phyloP scores from a whole-genome alignment of 2,329 filamentous ascomycete genomes.

The Hypoxylon sp. region DNA sequence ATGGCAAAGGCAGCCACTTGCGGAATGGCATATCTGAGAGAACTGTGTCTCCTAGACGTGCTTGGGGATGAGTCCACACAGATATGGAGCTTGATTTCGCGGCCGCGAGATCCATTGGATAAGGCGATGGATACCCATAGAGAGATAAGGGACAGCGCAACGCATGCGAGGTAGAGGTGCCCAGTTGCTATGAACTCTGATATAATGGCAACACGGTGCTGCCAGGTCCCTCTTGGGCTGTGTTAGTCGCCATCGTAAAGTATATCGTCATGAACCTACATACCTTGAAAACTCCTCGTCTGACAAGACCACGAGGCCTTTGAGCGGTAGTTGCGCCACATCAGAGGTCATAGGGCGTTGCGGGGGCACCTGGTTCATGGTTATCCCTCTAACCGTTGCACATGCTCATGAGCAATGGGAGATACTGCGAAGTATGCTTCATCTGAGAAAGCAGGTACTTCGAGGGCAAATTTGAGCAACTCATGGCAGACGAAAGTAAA shows the following conservation, averaged over 20 bases:
- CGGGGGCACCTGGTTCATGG: constrained; percentile 23
- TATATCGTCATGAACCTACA: background rate
- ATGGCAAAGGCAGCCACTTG: constrained; percentile 21
- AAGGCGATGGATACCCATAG: constrained; percentile 28
- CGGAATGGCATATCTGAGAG: constrained; percentile 21
- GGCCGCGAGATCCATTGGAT: constrained; percentile 12
- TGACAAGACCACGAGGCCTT: constrained; percentile 7
- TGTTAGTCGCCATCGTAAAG: background rate
- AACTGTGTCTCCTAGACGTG: constrained; percentile 5
- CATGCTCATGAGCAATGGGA: constrained; percentile 11
- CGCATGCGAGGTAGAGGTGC: constrained; percentile 44
- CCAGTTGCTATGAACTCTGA: constrained; percentile 48
- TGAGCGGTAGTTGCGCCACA: constrained; percentile 13
- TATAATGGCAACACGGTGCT: constrained; percentile 41
- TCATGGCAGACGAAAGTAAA: background rate
- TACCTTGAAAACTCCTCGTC: constrained; percentile 14
- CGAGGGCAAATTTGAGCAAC: constrained; percentile 5
- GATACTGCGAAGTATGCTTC: constrained; percentile 5
- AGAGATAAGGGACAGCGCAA: constrained; percentile 42
- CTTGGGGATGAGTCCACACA: background rate
- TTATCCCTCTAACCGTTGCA: constrained; percentile 7
- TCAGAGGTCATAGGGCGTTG: constrained; percentile 17
- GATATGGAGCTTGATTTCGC: constrained; percentile 11
- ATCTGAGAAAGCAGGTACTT: constrained; percentile 2
- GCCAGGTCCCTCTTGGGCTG: constrained; percentile 43